A percentile compares a stretch with the other conserved stretches of the same genome.
Conservation (phyloP, 2,329 filamentous ascomycete genomes). For the Ceratocystis variospora region DNA sequence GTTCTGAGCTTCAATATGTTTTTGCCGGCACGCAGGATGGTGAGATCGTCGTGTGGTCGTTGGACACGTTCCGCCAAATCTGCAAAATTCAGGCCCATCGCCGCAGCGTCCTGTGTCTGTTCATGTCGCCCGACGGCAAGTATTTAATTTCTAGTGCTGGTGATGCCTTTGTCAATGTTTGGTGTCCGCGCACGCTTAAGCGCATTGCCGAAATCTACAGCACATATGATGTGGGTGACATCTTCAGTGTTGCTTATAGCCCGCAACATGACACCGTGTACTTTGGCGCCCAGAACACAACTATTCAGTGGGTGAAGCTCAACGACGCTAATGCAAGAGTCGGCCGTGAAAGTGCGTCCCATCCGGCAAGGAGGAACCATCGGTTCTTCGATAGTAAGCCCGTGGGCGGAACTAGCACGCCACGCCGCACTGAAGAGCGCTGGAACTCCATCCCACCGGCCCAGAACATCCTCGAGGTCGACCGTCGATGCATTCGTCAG, state of each 20-base stretch:
- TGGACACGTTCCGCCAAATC: conserved; percentile 73
- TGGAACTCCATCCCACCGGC: conserved; percentile 41
- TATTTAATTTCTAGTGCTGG: conserved; percentile 86
- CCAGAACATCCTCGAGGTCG: conserved; percentile 58
- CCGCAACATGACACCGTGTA: conserved; percentile 67
- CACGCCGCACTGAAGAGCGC: conserved; percentile 50
- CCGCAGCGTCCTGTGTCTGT: conserved; percentile 76
- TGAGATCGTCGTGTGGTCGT: conserved; percentile 82
- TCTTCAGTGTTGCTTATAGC: conserved; percentile 91
- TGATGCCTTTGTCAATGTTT: conserved; percentile 88
- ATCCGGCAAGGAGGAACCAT: conserved; percentile 65
- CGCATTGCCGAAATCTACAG: conserved; percentile 84
- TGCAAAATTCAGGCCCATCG: conserved; percentile 75
- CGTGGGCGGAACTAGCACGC: conserved; percentile 66
- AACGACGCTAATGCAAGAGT: conserved; percentile 48
- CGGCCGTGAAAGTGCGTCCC: conserved; percentile 48
- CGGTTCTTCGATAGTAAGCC: conserved; percentile 88
- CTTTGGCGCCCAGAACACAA: conserved; percentile 85
- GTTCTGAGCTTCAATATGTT: conserved; percentile 61
- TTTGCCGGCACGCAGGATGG: conserved; percentile 90
- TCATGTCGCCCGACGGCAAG: conserved; percentile 57
- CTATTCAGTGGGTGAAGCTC: conserved; percentile 82
- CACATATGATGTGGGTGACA: conserved; percentile 83
- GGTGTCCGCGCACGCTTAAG: conserved; percentile 63
- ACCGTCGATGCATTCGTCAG: conserved; percentile 63